Evolutionary conservation across 257 asterid species (phyloP).

Genomic region (Plantago major): DNA sequence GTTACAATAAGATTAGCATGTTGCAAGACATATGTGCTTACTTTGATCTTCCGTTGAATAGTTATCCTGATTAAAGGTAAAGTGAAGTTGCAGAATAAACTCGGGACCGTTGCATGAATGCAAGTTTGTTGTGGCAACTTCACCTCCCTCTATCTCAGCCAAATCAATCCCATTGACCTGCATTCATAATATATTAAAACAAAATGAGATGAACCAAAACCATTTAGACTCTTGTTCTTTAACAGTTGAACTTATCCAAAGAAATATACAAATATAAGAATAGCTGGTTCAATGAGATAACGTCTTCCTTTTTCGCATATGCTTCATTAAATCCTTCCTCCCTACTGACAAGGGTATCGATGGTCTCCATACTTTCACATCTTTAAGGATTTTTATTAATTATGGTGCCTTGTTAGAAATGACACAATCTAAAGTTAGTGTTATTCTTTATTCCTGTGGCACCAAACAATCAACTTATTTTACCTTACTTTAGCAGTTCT

Average conservation of each 20-base stretch:
- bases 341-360: too few relatives aligned
- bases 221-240: not conserved
- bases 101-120: constrained; percentile 60
- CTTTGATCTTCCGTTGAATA: constrained; percentile 28
- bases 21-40: constrained; percentile 24
- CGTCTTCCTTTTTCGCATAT: too few relatives aligned
- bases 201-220: not conserved
- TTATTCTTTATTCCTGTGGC: too few relatives aligned
- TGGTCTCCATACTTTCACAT: too few relatives aligned
- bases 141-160: constrained; percentile 54
- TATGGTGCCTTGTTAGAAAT: too few relatives aligned
- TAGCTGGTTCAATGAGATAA: too few relatives aligned
- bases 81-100: constrained; percentile 46
- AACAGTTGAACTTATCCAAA: not conserved
- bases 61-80: constrained; percentile 25
- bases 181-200: constrained; percentile 10
- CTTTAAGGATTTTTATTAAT: too few relatives aligned
- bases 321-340: too few relatives aligned
- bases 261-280: too few relatives aligned
- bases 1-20: not conserved
- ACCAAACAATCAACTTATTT: too few relatives aligned
- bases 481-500: too few relatives aligned
- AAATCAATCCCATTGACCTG: constrained; percentile 68
- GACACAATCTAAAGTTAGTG: too few relatives aligned
- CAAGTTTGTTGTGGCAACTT: constrained; percentile 58